phyloP scores from a whole-genome alignment of 176 grass and related monocot genomes.

The Puya raimondii region DNA sequence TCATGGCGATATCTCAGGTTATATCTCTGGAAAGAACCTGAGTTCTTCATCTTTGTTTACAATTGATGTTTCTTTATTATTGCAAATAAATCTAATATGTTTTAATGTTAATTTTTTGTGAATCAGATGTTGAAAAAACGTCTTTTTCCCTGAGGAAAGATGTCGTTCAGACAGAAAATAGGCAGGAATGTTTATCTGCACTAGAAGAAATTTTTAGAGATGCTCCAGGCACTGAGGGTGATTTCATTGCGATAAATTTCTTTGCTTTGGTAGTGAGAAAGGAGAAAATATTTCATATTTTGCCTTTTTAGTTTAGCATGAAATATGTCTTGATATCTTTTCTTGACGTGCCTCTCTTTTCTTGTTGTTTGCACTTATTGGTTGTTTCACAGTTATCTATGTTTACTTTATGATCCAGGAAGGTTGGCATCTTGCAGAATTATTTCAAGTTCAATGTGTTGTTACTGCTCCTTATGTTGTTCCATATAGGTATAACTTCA shows the following conservation, averaged over 20 bases:
- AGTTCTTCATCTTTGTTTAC: background rate
- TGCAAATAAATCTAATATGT: background rate
- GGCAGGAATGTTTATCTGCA: slow-evolving; percentile 59
- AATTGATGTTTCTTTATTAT: slow-evolving; percentile 3
- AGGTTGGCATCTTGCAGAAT: slow-evolving; percentile 91
- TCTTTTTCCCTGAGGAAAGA: slow-evolving; percentile 45
- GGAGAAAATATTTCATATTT: background rate
- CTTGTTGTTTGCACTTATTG: background rate
- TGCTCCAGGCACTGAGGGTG: slow-evolving; percentile 21
- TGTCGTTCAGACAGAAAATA: slow-evolving; percentile 49
- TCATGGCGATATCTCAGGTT: slow-evolving; percentile 41
- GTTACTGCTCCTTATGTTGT: slow-evolving; percentile 78
- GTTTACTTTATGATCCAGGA: slow-evolving; percentile 45
- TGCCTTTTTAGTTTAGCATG: background rate
- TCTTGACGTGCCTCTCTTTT: background rate
- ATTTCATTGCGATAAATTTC: slow-evolving; percentile 84
- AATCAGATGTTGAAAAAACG: slow-evolving; percentile 23
- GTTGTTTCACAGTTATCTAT: background rate
- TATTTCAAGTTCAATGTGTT: slow-evolving; percentile 73
- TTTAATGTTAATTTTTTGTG: slow-evolving; percentile 21
- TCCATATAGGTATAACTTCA: slow-evolving; percentile 65
- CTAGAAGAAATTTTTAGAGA: slow-evolving; percentile 68
- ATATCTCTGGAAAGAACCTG: slow-evolving; percentile 6
- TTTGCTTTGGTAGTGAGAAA: slow-evolving; percentile 58
- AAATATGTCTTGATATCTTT: background rate